Percentiles rank a stretch among this genome's conserved stretches.
Conservation (phyloP, 169 alveolate genomes). For the Condylostoma magnum region DNA sequence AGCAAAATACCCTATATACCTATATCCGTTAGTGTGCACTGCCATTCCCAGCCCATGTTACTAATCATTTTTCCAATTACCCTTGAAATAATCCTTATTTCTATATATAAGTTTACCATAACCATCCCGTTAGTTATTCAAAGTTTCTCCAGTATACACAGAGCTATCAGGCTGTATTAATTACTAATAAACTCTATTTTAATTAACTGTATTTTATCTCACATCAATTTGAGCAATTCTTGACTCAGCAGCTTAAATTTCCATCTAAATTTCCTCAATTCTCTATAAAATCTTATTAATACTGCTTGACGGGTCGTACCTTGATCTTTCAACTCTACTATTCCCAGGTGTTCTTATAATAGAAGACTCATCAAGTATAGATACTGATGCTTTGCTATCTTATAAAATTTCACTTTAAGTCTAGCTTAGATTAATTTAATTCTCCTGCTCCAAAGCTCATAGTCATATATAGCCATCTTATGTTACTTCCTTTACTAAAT, state of each 20-base stretch:
- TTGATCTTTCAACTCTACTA: neutral
- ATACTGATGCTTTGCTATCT: neutral
- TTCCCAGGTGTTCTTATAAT: neutral
- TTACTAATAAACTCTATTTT: neutral
- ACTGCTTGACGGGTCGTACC: neutral
- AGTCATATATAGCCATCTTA: constrained; percentile 13
- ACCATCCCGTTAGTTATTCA: constrained; percentile 31
- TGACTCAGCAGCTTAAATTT: neutral
- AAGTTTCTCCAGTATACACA: constrained; percentile 22
- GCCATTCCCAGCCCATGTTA: constrained; percentile 31
- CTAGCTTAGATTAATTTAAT: neutral
- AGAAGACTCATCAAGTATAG: neutral
- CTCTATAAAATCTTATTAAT: neutral
- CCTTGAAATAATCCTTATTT: constrained; percentile 5
- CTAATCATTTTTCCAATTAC: constrained; percentile 20
- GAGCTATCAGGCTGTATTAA: neutral
- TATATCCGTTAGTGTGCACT: no score
- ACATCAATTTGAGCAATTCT: neutral
- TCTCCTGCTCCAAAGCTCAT: constrained; percentile 1
- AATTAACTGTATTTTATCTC: neutral
- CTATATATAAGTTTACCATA: constrained; percentile 21
- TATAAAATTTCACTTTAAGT: neutral
- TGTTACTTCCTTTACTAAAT: neutral
- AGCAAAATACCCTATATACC: no score
- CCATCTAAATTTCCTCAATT: neutral